phyloP scores from a whole-genome alignment of 169 alveolate genomes.

The Babesia divergens region DNA sequence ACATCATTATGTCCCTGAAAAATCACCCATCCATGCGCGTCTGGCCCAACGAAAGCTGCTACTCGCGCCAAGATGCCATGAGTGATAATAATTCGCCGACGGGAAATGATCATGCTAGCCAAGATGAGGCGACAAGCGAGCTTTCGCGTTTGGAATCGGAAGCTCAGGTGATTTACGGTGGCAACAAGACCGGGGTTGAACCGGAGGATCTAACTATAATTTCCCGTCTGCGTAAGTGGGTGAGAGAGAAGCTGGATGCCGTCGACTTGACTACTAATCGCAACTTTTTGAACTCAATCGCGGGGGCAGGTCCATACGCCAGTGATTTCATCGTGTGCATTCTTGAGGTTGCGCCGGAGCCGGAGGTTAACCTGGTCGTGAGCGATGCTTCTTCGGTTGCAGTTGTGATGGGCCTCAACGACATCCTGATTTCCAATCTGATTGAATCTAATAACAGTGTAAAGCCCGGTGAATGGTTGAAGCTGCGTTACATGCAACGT shows the following conservation, averaged over 20 bases:
- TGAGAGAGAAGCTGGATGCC: slow-evolving; percentile 22
- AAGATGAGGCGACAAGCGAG: neutral
- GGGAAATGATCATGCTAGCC: neutral
- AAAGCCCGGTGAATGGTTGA: slow-evolving; percentile 59
- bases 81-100: neutral
- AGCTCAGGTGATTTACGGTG: slow-evolving; percentile 15
- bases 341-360: slow-evolving; percentile 28
- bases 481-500: slow-evolving; percentile 32
- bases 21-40: slow-evolving; percentile 38
- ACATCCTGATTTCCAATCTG: slow-evolving; percentile 30
- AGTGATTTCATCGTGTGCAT: slow-evolving; percentile 45
- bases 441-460: slow-evolving; percentile 38
- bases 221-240: slow-evolving; percentile 21
- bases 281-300: slow-evolving; percentile 3
- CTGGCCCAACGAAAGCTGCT: slow-evolving; percentile 12
- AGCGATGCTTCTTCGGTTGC: slow-evolving; percentile 46
- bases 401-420: slow-evolving; percentile 18
- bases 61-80: neutral
- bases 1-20: slow-evolving; percentile 23
- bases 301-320: slow-evolving; percentile 20
- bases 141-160: neutral
- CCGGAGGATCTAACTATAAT: slow-evolving; percentile 13
- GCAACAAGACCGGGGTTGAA: neutral
- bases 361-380: slow-evolving; percentile 21
- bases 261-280: neutral